Evolutionary conservation across 352 stramenopile species (phyloP).

Genomic region (Phytophthora syringae): DNA sequence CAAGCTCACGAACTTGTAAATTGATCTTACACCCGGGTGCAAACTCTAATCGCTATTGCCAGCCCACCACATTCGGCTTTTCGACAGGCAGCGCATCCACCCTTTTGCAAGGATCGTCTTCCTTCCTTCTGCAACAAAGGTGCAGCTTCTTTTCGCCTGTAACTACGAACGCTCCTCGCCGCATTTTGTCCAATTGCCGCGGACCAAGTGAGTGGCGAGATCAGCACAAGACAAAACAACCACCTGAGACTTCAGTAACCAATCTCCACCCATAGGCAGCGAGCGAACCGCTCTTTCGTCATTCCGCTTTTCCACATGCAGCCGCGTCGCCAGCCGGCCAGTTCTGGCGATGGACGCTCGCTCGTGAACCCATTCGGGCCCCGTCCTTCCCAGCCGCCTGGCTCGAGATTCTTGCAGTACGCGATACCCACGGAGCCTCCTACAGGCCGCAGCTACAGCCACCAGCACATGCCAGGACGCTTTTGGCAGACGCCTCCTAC

Average conservation of each 20-base stretch:
- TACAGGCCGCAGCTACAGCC: slow-evolving; percentile 28
- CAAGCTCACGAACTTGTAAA: too few species aligned
- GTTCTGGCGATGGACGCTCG: slow-evolving; percentile 15
- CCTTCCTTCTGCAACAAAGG: background rate
- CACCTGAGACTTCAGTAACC: background rate
- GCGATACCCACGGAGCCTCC: slow-evolving; percentile 41
- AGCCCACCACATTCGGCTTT: background rate
- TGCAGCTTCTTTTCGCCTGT: slow-evolving; percentile 33
- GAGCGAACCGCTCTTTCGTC: background rate
- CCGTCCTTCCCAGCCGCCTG: slow-evolving; percentile 18
- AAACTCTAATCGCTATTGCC: background rate
- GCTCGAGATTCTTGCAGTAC: slow-evolving; percentile 32
- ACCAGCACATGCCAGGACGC: slow-evolving; percentile 27
- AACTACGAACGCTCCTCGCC: slow-evolving; percentile 9
- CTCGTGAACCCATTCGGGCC: slow-evolving; percentile 20
- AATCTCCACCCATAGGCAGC: too few species aligned
- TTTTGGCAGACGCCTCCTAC: slow-evolving; percentile 35
- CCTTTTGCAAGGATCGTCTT: too few species aligned
- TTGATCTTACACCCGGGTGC: too few species aligned
- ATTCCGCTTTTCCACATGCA: slow-evolving; percentile 18
- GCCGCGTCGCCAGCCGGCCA: slow-evolving; percentile 13
- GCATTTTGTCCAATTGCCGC: slow-evolving; percentile 40
- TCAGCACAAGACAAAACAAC: slow-evolving; percentile 23
- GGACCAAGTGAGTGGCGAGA: slow-evolving; percentile 8
- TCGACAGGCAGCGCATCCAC: background rate